Base-by-base conservation (phyloP, 768 basidiomycete species). In the Tricholoma flavovirens region DNA sequence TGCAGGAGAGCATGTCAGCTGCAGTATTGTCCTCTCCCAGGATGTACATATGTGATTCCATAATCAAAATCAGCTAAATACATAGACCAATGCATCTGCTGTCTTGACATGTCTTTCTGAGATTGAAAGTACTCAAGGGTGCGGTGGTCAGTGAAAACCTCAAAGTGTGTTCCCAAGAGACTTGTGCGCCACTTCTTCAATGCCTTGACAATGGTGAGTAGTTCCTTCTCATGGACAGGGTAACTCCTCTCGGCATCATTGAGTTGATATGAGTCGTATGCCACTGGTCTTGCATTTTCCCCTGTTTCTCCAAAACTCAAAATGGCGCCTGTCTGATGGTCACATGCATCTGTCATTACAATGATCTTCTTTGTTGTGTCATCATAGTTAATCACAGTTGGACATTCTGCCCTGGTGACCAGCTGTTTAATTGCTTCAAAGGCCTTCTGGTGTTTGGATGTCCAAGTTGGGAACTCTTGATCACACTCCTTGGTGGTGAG, bases 31-130 rank as follows among this genome's bases (percentile, higher is more conserved):
- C 61, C 15, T 68, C 61, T 0, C 73, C 75, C 0, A 29, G n/a
- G 17, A 75, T 57, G 55, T 76, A n/a, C n/a, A n/a, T n/a, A 75
- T 1, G 49, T 51, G 19, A 76, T 72, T 0, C 55, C 26, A 54
- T 64, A 66, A 29, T 74, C 67, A 53, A 65, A 75, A 22, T 76
- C 64, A 0, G 64, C 54, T 56, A 60, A 72, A 69, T 68, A 80
- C 75, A 0, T 76, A 74, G 0, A 72, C 76, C 2, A 75, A 54
- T 1, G 75, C 62, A 0, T 69, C 60, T 4, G 58, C 7, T 0
- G 52, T 36, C 36, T 29, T 19, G 58, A 66, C 59, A 60, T 49
- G 11, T 60, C 56, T 22, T 59, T 56, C 52, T 60, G 59, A 10
- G n/a, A 33, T 17, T 51, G 30, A 22, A 75, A 69, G 15, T 63